Percentiles rank a stretch among this genome's conserved stretches.
Conservation (phyloP, 306 rosid species). For the Parietaria judaica region DNA sequence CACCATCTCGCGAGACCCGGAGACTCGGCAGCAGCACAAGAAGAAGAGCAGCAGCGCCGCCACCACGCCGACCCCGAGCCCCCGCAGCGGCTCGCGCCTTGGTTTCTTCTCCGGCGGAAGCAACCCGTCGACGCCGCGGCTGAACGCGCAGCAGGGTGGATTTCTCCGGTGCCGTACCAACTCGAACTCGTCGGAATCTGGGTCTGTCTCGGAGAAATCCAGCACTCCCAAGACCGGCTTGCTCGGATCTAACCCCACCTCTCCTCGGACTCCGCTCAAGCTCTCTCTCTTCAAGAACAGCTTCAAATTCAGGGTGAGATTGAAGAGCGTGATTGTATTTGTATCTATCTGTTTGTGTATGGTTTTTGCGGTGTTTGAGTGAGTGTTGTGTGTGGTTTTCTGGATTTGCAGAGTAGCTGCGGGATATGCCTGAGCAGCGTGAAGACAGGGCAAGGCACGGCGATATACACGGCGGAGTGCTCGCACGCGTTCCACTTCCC, state of each 20-base stretch:
- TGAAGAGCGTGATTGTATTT: neutral
- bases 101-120: constrained; percentile 61
- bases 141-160: constrained; percentile 35
- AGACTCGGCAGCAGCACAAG: constrained; percentile 45
- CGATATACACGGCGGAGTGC: constrained; percentile 96
- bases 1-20: constrained; percentile 45
- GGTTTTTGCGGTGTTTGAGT: neutral
- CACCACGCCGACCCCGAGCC: constrained; percentile 31
- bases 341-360: neutral
- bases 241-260: constrained; percentile 54
- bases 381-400: neutral
- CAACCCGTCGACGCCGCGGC: constrained; percentile 58
- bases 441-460: constrained; percentile 92
- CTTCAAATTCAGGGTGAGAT: constrained; percentile 73
- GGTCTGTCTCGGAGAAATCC: constrained; percentile 23
- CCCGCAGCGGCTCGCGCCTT: constrained; percentile 60
- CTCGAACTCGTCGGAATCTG: constrained; percentile 22
- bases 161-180: constrained; percentile 46
- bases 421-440: constrained; percentile 88
- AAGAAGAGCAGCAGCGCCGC: constrained; percentile 49
- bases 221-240: constrained; percentile 7
- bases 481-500: constrained; percentile 90
- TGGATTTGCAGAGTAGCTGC: constrained; percentile 64
- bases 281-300: constrained; percentile 87
- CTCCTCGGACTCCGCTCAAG: constrained; percentile 89